A percentile compares a stretch with the other conserved stretches of the same genome.
Conservation (phyloP, 257 asterid genomes). For the Ilex aquifolium region DNA sequence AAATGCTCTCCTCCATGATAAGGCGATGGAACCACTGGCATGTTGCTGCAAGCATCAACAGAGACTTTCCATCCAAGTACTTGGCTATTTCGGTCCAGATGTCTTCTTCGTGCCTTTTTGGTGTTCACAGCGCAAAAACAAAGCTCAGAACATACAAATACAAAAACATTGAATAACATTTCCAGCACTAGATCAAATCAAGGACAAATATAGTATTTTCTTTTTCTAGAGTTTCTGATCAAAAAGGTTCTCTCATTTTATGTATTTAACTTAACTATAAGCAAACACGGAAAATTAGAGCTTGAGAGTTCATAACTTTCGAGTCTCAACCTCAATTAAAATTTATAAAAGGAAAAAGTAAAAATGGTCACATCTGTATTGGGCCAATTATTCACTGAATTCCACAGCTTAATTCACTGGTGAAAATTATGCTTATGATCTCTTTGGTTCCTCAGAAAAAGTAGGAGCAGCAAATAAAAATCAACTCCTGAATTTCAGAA, state of each 20-base stretch:
- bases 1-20: constrained; percentile 66
- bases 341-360: too few relatives aligned
- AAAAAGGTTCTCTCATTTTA: not conserved
- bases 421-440: not conserved
- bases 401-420: too few relatives aligned
- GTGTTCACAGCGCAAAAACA: not conserved
- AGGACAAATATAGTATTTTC: too few relatives aligned
- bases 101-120: constrained; percentile 73
- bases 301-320: too few relatives aligned
- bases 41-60: constrained; percentile 76
- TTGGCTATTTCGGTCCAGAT: constrained; percentile 93
- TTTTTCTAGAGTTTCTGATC: not conserved
- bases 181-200: too few relatives aligned
- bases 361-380: too few relatives aligned
- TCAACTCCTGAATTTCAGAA: not conserved
- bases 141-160: not conserved
- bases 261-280: not conserved
- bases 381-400: too few relatives aligned
- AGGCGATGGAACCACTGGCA: constrained; percentile 73
- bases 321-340: too few relatives aligned
- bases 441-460: not conserved
- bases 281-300: not conserved
- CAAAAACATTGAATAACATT: not conserved
- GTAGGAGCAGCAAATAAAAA: not conserved
- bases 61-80: constrained; percentile 82